These are phyloP conservation scores for Epicoccum sorghinum DNA, from an alignment of 2,329 filamentous ascomycete genomes.

Conservation along the genomic window DNA sequence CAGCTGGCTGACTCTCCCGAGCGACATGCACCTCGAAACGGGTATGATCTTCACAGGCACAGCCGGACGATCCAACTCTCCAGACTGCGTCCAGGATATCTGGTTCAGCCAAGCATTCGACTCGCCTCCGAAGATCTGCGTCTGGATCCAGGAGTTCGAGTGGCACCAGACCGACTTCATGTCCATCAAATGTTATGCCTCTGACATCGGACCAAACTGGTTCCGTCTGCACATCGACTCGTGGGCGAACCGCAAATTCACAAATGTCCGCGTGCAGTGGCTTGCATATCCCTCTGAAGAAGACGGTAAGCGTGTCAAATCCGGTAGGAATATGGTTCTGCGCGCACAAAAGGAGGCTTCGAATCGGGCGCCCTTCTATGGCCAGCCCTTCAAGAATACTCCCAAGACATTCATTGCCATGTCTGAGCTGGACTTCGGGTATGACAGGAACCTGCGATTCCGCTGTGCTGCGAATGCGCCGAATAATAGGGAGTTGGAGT, in stretches of 20 bases:
- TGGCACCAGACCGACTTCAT: not conserved
- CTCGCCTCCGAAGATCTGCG: not conserved
- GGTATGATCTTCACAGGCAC: not conserved
- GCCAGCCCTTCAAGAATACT: not conserved
- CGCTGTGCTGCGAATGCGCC: not conserved
- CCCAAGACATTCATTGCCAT: slow-evolving; percentile 1
- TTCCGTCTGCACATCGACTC: not conserved
- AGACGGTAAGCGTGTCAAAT: not conserved
- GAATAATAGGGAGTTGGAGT: not conserved
- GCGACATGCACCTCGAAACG: slow-evolving; percentile 2
- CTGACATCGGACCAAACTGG: not conserved
- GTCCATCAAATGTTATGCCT: not conserved
- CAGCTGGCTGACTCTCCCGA: not conserved
- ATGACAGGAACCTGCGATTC: not conserved
- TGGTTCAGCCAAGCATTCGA: not conserved
- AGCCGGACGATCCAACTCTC: not conserved
- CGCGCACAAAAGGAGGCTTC: not conserved
- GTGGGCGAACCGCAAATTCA: not conserved
- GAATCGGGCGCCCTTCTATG: not conserved
- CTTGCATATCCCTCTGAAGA: not conserved
- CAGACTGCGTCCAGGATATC: not conserved
- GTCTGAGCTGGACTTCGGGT: not conserved
- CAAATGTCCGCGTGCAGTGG: slow-evolving; percentile 1
- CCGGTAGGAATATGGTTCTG: not conserved
- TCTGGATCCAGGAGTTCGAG: slow-evolving; percentile 2